Percentiles rank a stretch among this genome's conserved stretches.
Conservation (phyloP, 2,329 filamentous ascomycete species). For the Xylariaceae sp. region DNA sequence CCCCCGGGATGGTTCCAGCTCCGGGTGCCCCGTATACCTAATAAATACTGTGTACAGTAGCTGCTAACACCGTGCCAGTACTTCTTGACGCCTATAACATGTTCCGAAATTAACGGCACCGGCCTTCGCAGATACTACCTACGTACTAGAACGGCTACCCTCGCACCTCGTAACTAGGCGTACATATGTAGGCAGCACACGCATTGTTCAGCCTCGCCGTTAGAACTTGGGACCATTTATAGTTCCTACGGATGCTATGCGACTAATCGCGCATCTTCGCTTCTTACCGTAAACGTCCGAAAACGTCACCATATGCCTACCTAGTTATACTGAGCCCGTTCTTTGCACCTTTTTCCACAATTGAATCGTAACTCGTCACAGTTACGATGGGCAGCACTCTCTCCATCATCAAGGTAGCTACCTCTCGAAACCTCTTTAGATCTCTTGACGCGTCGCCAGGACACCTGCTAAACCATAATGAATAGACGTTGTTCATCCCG, state of each 20-base stretch:
- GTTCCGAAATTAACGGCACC: no score
- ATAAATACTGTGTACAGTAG: no score
- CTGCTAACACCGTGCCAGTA: no score
- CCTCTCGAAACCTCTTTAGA: background rate
- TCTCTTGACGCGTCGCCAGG: background rate
- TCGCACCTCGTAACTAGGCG: no score
- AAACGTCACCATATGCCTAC: background rate
- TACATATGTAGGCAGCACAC: background rate
- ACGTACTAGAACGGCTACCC: no score
- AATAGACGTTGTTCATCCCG: constrained; percentile 63
- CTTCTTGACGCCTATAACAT: no score
- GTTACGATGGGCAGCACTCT: constrained; percentile 33
- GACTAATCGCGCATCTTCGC: background rate
- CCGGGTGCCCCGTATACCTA: no score
- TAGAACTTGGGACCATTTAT: background rate
- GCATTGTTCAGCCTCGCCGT: background rate
- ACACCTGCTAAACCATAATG: constrained; percentile 8
- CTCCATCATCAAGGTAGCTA: constrained; percentile 36
- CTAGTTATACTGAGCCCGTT: background rate
- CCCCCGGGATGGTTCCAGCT: no score
- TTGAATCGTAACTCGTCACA: background rate
- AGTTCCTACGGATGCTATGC: background rate
- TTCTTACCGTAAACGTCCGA: background rate
- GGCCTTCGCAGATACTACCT: no score
- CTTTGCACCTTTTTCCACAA: background rate